A percentile compares a stretch with the other conserved stretches of the same genome.
phyloP scores from a whole-genome alignment of 179 eudicot species.

The Silene coronaria region DNA sequence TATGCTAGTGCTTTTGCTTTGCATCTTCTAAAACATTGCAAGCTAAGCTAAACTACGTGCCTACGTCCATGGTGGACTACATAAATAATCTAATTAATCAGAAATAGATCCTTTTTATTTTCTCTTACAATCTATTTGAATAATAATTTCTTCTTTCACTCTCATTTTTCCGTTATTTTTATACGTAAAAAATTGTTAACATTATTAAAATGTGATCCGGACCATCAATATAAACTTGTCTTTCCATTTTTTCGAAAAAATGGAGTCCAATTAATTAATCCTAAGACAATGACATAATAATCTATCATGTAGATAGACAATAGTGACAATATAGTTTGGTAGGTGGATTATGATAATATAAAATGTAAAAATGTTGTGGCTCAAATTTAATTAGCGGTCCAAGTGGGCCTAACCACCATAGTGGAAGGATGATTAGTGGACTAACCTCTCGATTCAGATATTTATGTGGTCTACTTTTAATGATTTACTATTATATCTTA shows the following conservation, averaged over 20 bases:
- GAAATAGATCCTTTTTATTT: no score
- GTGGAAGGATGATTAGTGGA: not conserved
- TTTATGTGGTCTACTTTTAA: not conserved
- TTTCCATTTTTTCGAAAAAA: no score
- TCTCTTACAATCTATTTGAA: no score
- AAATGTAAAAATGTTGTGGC: conserved; percentile 2
- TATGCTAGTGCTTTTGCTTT: conserved; percentile 11
- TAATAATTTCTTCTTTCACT: no score
- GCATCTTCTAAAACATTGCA: not conserved
- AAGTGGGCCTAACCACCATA: not conserved
- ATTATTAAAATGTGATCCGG: no score
- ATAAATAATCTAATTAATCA: no score
- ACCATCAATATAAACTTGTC: no score
- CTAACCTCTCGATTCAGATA: not conserved
- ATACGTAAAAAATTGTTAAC: no score
- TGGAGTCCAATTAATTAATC: no score
- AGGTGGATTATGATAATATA: not conserved
- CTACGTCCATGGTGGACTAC: conserved; percentile 10
- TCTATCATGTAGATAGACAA: not conserved
- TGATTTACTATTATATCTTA: not conserved
- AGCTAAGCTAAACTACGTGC: no score
- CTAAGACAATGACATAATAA: not conserved
- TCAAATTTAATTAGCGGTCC: not conserved
- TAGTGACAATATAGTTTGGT: not conserved
- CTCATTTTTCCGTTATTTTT: no score